Percentiles rank a stretch among this genome's conserved stretches.
Evolutionary conservation across 2,329 filamentous ascomycete genomes (phyloP).

Genomic region (Alternaria arborescens): DNA sequence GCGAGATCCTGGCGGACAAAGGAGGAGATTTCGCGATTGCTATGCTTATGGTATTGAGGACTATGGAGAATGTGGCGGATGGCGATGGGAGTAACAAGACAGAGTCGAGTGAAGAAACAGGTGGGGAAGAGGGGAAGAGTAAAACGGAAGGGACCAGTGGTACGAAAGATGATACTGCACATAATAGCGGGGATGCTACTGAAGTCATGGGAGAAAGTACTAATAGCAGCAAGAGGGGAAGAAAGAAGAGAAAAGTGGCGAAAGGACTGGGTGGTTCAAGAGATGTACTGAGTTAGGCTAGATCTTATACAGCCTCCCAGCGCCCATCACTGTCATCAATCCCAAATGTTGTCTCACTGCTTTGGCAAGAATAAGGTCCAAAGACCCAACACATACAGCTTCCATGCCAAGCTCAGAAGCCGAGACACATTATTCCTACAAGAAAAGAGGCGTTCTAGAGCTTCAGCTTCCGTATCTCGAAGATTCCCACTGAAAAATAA

Average conservation of each 20-base stretch:
- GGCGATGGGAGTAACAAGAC: not conserved
- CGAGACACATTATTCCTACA: not conserved
- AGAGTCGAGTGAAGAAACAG: not conserved
- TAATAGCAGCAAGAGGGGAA: not conserved
- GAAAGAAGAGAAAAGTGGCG: not conserved
- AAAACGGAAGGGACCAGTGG: not conserved
- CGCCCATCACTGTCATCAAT: not conserved
- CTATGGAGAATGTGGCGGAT: not conserved
- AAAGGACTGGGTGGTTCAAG: not conserved
- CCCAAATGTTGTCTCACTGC: not conserved
- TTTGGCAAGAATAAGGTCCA: not conserved
- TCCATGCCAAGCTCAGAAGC: not conserved
- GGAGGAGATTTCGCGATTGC: not conserved
- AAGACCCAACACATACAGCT: not conserved
- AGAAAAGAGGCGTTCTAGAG: not conserved
- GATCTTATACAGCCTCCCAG: not conserved
- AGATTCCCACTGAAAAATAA: not conserved
- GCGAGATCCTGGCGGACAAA: not conserved
- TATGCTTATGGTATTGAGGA: not conserved
- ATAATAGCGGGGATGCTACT: not conserved
- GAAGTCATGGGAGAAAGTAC: not conserved
- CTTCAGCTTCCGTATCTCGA: not conserved
- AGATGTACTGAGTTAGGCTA: not conserved
- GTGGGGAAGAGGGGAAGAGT: not conserved
- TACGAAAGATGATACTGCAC: not conserved